Base-by-base conservation (phyloP, 345 rosid species). In the Populus nigra region DNA sequence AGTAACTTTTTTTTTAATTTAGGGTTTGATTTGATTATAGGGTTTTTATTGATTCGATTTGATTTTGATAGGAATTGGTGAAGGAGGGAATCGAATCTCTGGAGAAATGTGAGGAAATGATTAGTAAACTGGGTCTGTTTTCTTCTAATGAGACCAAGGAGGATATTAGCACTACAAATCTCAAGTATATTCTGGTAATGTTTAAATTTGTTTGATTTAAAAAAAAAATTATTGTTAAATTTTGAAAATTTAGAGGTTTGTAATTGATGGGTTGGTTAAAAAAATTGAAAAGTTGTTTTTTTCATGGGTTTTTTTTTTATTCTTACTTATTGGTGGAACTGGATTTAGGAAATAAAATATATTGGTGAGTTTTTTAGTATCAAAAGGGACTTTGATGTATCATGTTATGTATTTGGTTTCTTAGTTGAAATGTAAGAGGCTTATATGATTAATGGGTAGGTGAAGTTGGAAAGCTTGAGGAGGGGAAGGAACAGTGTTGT, bases 61-160 rank as follows among this genome's bases (percentile, higher is more conserved):
- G 49, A 27, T 31, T 77, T 50, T 36, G 25, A 50, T 74, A 96
- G 98, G 94, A 91, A 68, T 45, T 81, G 72, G 85, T 90, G 85
- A 88, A 77, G 88, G 94, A 89, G 76, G 97, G 97, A 61, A 86
- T 93, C 49, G 90, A 86, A 47, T 84, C 78, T 66, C 79, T 96
- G 83, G 80, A 83, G 77, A 96, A 86, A 85, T 94, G 97, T 65
- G 98, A 94, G 78, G 97, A 92, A 69, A 92, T 92, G 99, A 81
- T 96, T 29, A 79, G 82, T 73, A 94, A 86, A 77, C 85, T 96
- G 20, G 98, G 94, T 13, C 76, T 96, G 65, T 96, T 96, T 85
- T 94, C 99, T 0, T 61, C 92, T 2, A 96, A 94, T 50, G 99
- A 96, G 86, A 88, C 96, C 25, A 94, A 89, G 80, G 97, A 96